Evolutionary conservation across 345 rosid species (phyloP).

Genomic region (Passiflora organensis): DNA sequence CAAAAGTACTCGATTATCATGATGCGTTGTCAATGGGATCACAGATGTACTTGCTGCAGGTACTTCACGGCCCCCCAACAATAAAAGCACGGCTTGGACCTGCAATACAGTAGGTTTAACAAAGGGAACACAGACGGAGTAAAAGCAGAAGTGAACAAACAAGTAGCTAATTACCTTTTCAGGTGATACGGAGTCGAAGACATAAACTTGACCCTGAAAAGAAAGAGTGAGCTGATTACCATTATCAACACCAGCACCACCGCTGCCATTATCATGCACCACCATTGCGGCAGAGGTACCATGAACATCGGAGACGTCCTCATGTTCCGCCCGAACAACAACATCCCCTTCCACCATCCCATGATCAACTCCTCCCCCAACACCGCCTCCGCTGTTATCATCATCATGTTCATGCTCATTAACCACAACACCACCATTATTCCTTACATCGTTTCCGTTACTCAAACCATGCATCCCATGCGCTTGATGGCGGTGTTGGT

Average conservation of each 20-base stretch:
- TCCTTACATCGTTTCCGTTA: conserved; percentile 36
- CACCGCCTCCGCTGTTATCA: conserved; percentile 28
- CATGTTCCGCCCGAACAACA: no score
- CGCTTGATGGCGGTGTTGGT: conserved; percentile 17
- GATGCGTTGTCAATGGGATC: conserved; percentile 27
- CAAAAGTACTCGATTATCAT: conserved; percentile 30
- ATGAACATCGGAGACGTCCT: no score
- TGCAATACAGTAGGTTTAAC: conserved; percentile 10
- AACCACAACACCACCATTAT: conserved; percentile 22
- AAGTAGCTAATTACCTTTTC: conserved; percentile 6
- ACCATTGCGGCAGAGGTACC: no score
- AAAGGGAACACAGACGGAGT: not conserved
- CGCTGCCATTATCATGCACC: no score
- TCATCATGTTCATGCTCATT: conserved; percentile 24
- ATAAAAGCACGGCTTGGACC: conserved; percentile 64
- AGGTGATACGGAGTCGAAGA: conserved; percentile 14
- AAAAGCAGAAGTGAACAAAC: not conserved
- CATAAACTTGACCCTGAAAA: conserved; percentile 25
- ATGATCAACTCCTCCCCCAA: conserved; percentile 10
- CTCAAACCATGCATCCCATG: conserved; percentile 39
- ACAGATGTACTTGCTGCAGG: conserved; percentile 33
- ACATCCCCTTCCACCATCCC: not conserved
- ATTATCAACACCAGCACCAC: conserved; percentile 1
- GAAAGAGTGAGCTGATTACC: conserved; percentile 19
- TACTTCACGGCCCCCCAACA: conserved; percentile 55